phyloP scores from a whole-genome alignment of 371 early-diverging fungal genomes.

The Circinella umbellata region DNA sequence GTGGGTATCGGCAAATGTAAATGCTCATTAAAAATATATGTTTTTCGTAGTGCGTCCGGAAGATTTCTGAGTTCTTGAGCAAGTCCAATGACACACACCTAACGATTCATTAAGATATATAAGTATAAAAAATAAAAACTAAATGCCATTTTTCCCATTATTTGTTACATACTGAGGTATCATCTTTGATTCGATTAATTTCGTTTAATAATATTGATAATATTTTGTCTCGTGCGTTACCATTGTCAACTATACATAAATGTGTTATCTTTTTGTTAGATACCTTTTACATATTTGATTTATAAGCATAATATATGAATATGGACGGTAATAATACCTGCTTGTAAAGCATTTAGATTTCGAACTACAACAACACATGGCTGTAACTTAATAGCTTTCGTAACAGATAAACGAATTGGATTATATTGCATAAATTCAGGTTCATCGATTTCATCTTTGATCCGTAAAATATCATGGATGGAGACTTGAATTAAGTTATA shows the following conservation, averaged over 20 bases:
- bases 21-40: slow-evolving; percentile 47
- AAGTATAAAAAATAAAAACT: not conserved
- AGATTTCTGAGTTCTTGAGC: slow-evolving; percentile 30
- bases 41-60: slow-evolving; percentile 35
- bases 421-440: slow-evolving; percentile 37
- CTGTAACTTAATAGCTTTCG: slow-evolving; percentile 26
- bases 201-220: slow-evolving; percentile 17
- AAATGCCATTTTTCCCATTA: too few species aligned
- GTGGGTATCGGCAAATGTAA: slow-evolving; percentile 45
- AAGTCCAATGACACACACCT: slow-evolving; percentile 44
- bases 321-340: slow-evolving; percentile 4
- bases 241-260: not conserved
- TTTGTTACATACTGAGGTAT: slow-evolving; percentile 12
- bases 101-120: not conserved
- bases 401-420: slow-evolving; percentile 26
- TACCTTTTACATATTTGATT: too few species aligned
- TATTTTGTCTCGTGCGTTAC: slow-evolving; percentile 14
- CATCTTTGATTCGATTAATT: slow-evolving; percentile 23
- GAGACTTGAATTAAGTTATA: slow-evolving; percentile 23
- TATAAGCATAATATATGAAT: too few species aligned
- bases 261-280: too few species aligned
- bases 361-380: slow-evolving; percentile 33
- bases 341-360: slow-evolving; percentile 30
- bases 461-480: slow-evolving; percentile 33
- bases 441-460: slow-evolving; percentile 35